Evolutionary conservation across 139 green algal species (phyloP), one percentile per base, ranked within the genome.

Genomic region (Astrephomene gubernaculifera): DNA sequence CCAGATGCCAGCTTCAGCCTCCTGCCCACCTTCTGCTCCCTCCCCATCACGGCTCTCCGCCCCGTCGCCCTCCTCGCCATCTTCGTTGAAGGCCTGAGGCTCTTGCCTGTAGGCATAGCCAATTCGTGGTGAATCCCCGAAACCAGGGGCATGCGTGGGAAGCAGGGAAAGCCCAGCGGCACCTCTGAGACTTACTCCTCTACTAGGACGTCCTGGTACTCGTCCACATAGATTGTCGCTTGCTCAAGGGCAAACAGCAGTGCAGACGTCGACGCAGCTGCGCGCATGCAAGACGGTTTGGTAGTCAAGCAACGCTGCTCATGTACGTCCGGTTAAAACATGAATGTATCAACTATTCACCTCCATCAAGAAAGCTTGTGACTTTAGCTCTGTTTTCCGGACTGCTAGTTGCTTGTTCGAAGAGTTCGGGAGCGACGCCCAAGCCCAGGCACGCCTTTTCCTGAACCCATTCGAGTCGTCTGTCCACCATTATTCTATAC

Each of bases 351-450:
- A 35, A 31, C 22, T 81, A 60, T 45, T n/a, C n/a, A 90, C 88
- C 85, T 83, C 88, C 88, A 86, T 92, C 88, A 19, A 92, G 74
- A 61, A 90, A 92, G 49, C 67, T 31, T 7, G 64, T 53, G 10
- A 92, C 83, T 33, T 35, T 83, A 4, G 41, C 4, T 8, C 45
- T 52, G 31, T 41, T 85, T 25, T 54, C 85, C 6, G 83, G 36
- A 29, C 67, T 60, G 60, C 81, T 65, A 22, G 81, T 41, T 2
- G 83, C 36, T 33, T 86, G 39, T 35, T 91, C 73, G 52, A 92
- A 89, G 36, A 92, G 68, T 29, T 79, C 44, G 6, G 67, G 57
- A 21, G 68, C 38, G 10, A 92, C 44, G 21, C 68, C 61, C 36
- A 92, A 61, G 38, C 81, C 88, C 29, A 84, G 71, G 65, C 71